Evolutionary conservation across 257 asterid genomes (phyloP).

Genomic region (Ilex asprella): DNA sequence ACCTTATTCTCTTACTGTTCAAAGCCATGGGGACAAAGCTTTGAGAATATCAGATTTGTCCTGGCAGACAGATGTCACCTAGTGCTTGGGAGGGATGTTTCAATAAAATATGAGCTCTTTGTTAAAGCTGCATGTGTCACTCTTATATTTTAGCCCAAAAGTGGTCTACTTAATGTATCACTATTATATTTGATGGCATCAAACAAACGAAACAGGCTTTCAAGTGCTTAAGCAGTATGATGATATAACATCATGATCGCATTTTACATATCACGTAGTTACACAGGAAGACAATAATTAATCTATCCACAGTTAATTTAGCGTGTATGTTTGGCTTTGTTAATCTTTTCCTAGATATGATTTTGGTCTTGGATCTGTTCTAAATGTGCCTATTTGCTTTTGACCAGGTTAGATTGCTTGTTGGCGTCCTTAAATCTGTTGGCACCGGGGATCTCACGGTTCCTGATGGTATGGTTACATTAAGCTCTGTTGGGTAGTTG

Average conservation of each 20-base stretch:
- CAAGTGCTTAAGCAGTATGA: not conserved
- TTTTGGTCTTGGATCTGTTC: not conserved
- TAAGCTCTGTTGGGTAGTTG: slow-evolving; percentile 2
- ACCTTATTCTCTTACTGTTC: too few species aligned
- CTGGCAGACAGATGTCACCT: too few species aligned
- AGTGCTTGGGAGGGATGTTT: too few species aligned
- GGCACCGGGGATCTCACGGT: slow-evolving; percentile 64
- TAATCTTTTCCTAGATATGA: not conserved
- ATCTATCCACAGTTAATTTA: not conserved
- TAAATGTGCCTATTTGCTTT: slow-evolving; percentile 3
- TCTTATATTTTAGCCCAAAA: too few species aligned
- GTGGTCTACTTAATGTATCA: too few species aligned
- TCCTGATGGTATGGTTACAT: slow-evolving; percentile 56
- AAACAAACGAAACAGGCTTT: too few species aligned
- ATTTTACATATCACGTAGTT: not conserved
- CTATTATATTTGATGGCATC: too few species aligned
- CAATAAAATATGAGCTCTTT: too few species aligned
- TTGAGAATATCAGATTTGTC: too few species aligned
- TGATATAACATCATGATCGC: not conserved
- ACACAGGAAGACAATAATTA: not conserved
- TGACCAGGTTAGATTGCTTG: slow-evolving; percentile 84
- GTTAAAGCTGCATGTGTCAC: too few species aligned
- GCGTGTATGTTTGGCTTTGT: not conserved
- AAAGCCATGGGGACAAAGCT: too few species aligned
- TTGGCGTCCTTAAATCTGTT: slow-evolving; percentile 79